Percentiles rank a stretch among this genome's conserved stretches.
Evolutionary conservation across 148 eudicot genomes (phyloP).

Genomic region (Mesembryanthemum crystallinum): DNA sequence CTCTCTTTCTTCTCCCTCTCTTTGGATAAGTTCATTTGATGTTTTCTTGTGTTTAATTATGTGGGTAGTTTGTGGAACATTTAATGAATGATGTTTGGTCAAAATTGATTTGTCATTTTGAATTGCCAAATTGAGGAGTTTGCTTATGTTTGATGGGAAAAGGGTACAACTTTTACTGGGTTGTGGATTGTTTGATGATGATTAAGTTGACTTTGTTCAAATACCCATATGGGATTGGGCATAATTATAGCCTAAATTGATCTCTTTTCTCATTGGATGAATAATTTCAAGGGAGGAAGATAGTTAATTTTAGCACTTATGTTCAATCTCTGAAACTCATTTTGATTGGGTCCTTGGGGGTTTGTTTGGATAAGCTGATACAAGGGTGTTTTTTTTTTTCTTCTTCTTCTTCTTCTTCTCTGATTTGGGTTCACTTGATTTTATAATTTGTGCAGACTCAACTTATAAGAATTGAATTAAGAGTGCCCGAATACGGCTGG

Average conservation of each 20-base stretch:
- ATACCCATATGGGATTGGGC: neutral
- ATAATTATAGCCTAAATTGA: slow-evolving; percentile 7
- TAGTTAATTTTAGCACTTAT: neutral
- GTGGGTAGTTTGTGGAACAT: neutral
- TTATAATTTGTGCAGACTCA: slow-evolving; percentile 51
- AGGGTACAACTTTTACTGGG: neutral
- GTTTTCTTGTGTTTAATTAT: neutral
- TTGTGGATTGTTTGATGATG: neutral
- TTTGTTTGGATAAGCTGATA: neutral
- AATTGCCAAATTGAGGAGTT: neutral
- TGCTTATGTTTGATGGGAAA: slow-evolving; percentile 5
- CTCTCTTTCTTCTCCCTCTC: slow-evolving; percentile 3
- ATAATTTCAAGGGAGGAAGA: neutral
- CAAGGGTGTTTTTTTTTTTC: neutral
- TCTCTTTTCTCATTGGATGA: neutral
- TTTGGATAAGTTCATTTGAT: neutral
- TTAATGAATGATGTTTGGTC: too few species aligned
- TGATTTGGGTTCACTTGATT: slow-evolving; percentile 3
- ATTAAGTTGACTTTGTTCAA: slow-evolving; percentile 7
- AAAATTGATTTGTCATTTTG: too few species aligned
- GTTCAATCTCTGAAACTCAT: neutral
- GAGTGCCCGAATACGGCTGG: slow-evolving; percentile 87
- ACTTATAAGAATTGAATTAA: slow-evolving; percentile 68
- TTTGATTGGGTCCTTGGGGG: neutral
- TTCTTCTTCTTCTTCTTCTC: too few species aligned